These are phyloP conservation scores for Penicillium coprophilum DNA, from an alignment of 495 filamentous ascomycete species.

Conservation along the genomic window DNA sequence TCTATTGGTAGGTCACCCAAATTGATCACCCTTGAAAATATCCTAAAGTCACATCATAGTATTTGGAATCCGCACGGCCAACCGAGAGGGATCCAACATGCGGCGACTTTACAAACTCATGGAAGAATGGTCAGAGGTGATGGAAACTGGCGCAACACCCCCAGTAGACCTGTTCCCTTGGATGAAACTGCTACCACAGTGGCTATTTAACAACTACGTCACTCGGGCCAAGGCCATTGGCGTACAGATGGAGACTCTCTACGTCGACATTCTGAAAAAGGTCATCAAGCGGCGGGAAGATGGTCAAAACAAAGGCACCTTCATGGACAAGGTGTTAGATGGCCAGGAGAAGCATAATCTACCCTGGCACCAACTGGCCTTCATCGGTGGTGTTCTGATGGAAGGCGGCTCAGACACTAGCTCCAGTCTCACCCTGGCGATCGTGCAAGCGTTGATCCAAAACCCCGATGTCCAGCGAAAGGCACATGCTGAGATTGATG, in stretches of 20 bases:
- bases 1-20: neutral
- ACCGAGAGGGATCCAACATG: constrained; percentile 25
- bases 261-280: constrained; percentile 20
- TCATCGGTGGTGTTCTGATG: constrained; percentile 38
- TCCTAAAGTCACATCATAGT: neutral
- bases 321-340: constrained; percentile 48
- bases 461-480: constrained; percentile 40
- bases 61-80: constrained; percentile 43
- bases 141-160: constrained; percentile 51
- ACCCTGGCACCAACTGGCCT: constrained; percentile 10
- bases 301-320: constrained; percentile 18
- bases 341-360: constrained; percentile 33
- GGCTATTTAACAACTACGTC: constrained; percentile 31
- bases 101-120: constrained; percentile 45
- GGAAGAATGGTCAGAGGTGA: constrained; percentile 48
- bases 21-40: neutral
- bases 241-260: constrained; percentile 23
- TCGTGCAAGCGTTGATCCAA: constrained; percentile 47
- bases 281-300: constrained; percentile 15
- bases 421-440: constrained; percentile 33
- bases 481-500: constrained; percentile 36
- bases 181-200: constrained; percentile 40
- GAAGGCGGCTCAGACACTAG: constrained; percentile 52
- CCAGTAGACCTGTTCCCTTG: constrained; percentile 51
- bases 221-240: constrained; percentile 22